Base-by-base conservation (phyloP, 164 flowering plant species). In the Aristolochia fimbriata region DNA sequence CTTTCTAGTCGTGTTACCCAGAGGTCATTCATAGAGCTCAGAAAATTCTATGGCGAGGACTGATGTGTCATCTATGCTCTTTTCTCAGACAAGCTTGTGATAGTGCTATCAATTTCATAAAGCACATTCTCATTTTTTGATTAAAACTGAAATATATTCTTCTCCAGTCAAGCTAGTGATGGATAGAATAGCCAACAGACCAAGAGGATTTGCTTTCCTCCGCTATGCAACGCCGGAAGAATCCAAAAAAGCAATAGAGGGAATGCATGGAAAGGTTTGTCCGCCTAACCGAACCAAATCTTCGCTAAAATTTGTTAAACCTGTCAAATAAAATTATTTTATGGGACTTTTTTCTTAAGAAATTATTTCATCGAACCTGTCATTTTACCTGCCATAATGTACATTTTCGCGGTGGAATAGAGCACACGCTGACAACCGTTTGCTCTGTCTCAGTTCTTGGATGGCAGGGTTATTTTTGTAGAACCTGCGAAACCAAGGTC, bases 221-320 rank as follows among this genome's bases (percentile, higher is more conserved):
- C 78, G 81, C 21, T 88, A 88, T 71, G 80, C 80, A 24, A 85
- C 92, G 8, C 89, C 80, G 70, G 95, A 88, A 70, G 95, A 88
- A 67, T 83, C 92, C 46, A 78, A 72, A 63, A 82, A 80, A 62
- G 96, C 96, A 61, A 86, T 91, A 15, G 86, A 88, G 65, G 98
- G 92, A 48, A 91, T 91, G 96, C 98, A 91, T 76, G 98, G 98
- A 45, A 91, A 88, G 95, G 98, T 85, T 63, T 57, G 62, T 67
- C 41, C 16, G 47, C 6, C 6, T 49, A 2, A 49, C 0, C 4
- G 22, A 17, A 49, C 19, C 22, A 4, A 17, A 27, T 27, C 30
- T 27, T 27, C 30, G 3, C 5, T 27, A 27, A 27, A 27, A 27
- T 27, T 27, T n/a, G n/a, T n/a, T n/a, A n/a, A n/a, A n/a, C n/a